Evolutionary conservation across 768 basidiomycete genomes (phyloP), one percentile per base, ranked within the genome.

Genomic region (Phanerodontia chrysosporium): DNA sequence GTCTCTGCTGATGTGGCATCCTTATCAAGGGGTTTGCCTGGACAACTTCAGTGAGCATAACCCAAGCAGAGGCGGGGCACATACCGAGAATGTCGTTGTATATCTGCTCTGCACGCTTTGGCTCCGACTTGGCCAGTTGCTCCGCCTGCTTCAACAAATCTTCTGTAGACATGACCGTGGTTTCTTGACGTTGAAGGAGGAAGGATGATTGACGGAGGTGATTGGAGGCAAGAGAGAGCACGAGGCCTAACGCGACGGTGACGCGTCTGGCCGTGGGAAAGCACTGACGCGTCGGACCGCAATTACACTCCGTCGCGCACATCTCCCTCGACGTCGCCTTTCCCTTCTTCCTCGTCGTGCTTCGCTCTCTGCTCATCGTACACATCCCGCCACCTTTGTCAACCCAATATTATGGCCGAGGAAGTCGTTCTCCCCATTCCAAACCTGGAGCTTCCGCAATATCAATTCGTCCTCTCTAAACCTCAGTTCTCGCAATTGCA

Each of bases 341-440:
- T 8, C n/a, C 3, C 49, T 25, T n/a, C 9, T n/a, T 51, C 30
- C 21, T 22, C 52, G 24, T 25, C 36, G 35, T 42, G 7, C 22
- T 1, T 32, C 36, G 16, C 44, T 36, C 36, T 28, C 27, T 51
- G 56, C 32, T 46, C 45, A 16, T 21, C 42, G 45, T 16, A 44
- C 32, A 3, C 30, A 29, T 25, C 27, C 13, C 21, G n/a, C 18
- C 22, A 12, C 24, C n/a, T 22, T 22, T 30, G 44, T 35, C 18
- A 7, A 12, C 10, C 29, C 24, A 7, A 18, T 14, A 18, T 51
- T 58, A 94, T 95, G 92, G 82, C 91, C 55, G 90, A 96, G 72
- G 92, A 95, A 63, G 75, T 83, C 14, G 84, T 95, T 2, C 80
- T 91, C 39, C 92, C 92, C 0, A 88, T 91, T 61, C 95, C 95